Base-by-base conservation (phyloP, 1,284 basidiomycete genomes). In the Somion occarium region DNA sequence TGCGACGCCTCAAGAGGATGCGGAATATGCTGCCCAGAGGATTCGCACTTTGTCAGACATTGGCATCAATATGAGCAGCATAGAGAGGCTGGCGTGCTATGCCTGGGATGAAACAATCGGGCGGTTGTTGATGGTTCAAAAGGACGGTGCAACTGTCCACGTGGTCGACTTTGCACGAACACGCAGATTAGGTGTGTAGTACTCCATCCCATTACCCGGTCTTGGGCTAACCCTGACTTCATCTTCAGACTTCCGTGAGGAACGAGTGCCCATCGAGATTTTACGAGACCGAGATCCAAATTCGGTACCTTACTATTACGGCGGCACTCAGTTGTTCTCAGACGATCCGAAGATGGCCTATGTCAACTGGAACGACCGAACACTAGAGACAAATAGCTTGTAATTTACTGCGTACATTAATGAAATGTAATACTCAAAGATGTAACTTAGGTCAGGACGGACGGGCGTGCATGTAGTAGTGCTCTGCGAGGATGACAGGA, bases 31-130 rank as follows among this genome's bases (percentile, higher is more conserved):
- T 7, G 7, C 7, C 7, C 7, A 15, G 15, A 34, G 30, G 30
- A 15, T 7, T 7, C 30, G 15, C 7, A 15, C 30, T 7, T 34
- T 34, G 30, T 7, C 7, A 15, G 15, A 34, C 15, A 34, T 34
- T 34, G 30, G 30, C 30, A 7, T 34, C 15, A 15, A 34, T 7
- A 7, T 34, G 30, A 34, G 15, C 7, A 34, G 15, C 30, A 7
- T 34, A 15, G 7, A 7, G 15, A 7, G 30, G 7, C 30, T 34
- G 30, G 15, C 30, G 7, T 34, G 42, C 23, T 5, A 73, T 26
- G 66, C 69, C 11, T 75, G 73, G 73, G 75, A 75, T 56, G 75
- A 75, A 55, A 66, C 65, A 23, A 69, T 68, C 2, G 75, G 75
- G 5, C 62, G 73, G 5, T 59, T 75, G 7, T 66, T 70, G 51